Percentiles rank a stretch among this genome's conserved stretches.
Conservation (phyloP, 2,329 filamentous ascomycete genomes). For the Colletotrichum salicis region DNA sequence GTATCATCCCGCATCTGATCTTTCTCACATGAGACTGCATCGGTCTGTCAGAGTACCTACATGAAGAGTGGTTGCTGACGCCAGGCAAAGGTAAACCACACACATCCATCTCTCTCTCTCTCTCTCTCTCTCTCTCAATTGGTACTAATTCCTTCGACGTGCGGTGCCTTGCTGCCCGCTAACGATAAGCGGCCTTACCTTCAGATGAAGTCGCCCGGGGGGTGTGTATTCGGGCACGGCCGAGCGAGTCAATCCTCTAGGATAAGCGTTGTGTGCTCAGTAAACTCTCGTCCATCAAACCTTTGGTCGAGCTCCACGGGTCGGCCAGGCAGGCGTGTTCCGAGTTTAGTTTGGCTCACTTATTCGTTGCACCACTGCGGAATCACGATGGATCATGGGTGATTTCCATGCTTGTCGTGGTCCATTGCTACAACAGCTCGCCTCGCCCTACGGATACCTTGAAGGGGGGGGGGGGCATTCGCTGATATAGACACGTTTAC, state of each 20-base stretch:
- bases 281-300: background rate
- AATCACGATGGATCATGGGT: background rate
- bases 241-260: background rate
- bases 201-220: background rate
- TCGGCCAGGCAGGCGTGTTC: background rate
- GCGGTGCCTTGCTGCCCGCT: background rate
- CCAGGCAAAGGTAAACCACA: background rate
- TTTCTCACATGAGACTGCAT: constrained; percentile 6
- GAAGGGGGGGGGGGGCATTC: too few species aligned
- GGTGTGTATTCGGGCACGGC: background rate
- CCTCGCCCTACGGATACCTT: background rate
- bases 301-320: background rate
- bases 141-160: background rate
- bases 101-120: background rate
- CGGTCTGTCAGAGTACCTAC: background rate
- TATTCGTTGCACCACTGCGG: background rate
- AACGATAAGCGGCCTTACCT: background rate
- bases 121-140: too few species aligned
- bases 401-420: background rate
- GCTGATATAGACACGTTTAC: background rate
- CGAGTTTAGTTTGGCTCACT: background rate
- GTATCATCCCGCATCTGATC: constrained; percentile 7
- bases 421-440: background rate
- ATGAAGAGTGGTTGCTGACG: background rate
- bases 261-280: background rate